These are phyloP conservation scores for Chalciporus piperatus DNA, from an alignment of 768 basidiomycete species.

Conservation along the genomic window DNA sequence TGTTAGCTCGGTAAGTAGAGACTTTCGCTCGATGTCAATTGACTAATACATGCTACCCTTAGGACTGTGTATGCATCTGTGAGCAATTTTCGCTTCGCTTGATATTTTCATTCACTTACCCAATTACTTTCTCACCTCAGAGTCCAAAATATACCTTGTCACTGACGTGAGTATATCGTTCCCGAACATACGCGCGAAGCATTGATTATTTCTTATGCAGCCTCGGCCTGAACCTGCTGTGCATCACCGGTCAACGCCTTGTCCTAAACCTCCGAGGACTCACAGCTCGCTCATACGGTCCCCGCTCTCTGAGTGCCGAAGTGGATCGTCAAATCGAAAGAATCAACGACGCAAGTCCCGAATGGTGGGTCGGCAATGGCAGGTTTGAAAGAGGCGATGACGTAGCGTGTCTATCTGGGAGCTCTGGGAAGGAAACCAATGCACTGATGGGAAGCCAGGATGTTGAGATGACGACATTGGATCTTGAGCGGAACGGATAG, in stretches of 20 bases:
- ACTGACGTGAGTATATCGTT: background rate
- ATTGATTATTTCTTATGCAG: background rate
- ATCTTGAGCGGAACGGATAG: background rate
- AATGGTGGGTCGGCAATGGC: background rate
- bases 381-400: background rate
- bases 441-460: background rate
- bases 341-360: background rate
- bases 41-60: background rate
- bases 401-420: background rate
- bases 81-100: background rate
- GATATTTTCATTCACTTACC: background rate
- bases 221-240: slow-evolving; percentile 16
- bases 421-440: background rate
- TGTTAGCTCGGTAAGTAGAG: slow-evolving; percentile 5
- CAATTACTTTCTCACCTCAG: background rate
- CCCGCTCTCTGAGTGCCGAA: slow-evolving; percentile 11
- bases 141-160: background rate
- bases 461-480: background rate
- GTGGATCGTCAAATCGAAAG: slow-evolving; percentile 14
- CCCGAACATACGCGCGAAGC: background rate
- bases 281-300: background rate
- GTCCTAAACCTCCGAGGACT: slow-evolving; percentile 18
- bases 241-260: slow-evolving; percentile 18
- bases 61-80: background rate
- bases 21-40: background rate